These are phyloP conservation scores for Dispira simplex DNA, from an alignment of 192 early-diverging fungal species.

Conservation along the genomic window DNA sequence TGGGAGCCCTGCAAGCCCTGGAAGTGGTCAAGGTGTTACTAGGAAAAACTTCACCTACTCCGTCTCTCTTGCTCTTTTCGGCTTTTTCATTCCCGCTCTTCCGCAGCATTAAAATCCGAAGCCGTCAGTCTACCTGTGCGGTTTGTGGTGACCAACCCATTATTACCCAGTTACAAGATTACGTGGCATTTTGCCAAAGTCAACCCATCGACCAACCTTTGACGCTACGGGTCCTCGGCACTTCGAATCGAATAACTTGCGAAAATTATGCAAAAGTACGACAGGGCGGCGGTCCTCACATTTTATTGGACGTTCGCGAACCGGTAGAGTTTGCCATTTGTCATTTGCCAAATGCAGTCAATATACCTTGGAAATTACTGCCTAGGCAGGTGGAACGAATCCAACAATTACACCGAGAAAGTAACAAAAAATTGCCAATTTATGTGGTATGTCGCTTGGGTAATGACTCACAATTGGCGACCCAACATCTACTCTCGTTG, in stretches of 20 bases:
- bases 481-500: constrained; percentile 45
- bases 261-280: constrained; percentile 32
- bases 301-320: constrained; percentile 87
- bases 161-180: constrained; percentile 72
- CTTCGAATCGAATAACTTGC: constrained; percentile 28
- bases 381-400: constrained; percentile 15
- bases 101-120: constrained; percentile 63
- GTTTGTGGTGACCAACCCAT: constrained; percentile 80
- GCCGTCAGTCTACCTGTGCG: constrained; percentile 48
- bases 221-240: constrained; percentile 19
- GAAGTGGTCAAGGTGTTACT: constrained; percentile 77
- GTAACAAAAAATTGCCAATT: constrained; percentile 32
- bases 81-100: constrained; percentile 52
- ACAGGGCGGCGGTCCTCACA: constrained; percentile 26
- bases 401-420: constrained; percentile 14
- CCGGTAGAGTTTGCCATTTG: constrained; percentile 74
- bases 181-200: constrained; percentile 81
- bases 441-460: constrained; percentile 79
- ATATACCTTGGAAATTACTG: constrained; percentile 34
- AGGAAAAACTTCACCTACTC: constrained; percentile 35
- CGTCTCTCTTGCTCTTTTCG: constrained; percentile 70
- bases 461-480: constrained; percentile 82
- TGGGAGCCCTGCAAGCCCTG: constrained; percentile 85
- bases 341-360: constrained; percentile 44
- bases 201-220: constrained; percentile 53